These are phyloP conservation scores for Ophioceras dolichostomum DNA, from an alignment of 2,329 filamentous ascomycete species.

Conservation along the genomic window DNA sequence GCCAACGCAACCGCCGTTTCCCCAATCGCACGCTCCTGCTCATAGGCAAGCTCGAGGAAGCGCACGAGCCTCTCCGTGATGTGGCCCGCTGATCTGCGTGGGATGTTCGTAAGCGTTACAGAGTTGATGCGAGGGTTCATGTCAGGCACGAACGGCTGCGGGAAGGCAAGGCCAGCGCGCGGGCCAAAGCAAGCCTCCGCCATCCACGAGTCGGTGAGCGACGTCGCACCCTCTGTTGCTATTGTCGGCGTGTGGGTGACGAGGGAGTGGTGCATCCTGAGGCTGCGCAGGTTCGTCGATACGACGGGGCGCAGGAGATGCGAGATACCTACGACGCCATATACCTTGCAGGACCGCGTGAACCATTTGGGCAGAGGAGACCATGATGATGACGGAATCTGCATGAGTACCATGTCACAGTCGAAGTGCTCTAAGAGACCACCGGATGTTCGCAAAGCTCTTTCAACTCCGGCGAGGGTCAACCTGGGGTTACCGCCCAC, in stretches of 20 bases:
- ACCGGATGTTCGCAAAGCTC: conserved; percentile 26
- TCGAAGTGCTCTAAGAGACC: conserved; percentile 41
- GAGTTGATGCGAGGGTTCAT: conserved; percentile 42
- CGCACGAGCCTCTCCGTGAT: conserved; percentile 31
- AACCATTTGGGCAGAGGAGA: too few species aligned
- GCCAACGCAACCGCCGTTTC: conserved; percentile 9
- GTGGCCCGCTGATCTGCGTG: conserved; percentile 37
- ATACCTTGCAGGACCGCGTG: conserved; percentile 17
- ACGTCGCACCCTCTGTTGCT: conserved; percentile 10
- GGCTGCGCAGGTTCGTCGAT: conserved; percentile 36
- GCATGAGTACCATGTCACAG: conserved; percentile 29
- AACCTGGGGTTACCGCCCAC: conserved; percentile 38
- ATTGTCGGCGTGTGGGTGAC: conserved; percentile 42
- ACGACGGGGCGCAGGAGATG: conserved; percentile 39
- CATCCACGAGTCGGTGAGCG: conserved; percentile 22
- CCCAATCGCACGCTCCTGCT: conserved; percentile 35
- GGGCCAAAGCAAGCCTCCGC: conserved; percentile 31
- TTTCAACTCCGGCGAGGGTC: conserved; percentile 27
- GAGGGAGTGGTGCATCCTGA: conserved; percentile 47
- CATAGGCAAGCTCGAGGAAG: conserved; percentile 32
- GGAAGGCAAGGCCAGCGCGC: conserved; percentile 31
- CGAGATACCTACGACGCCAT: conserved; percentile 30
- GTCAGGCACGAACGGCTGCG: conserved; percentile 36
- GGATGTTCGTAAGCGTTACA: conserved; percentile 41
- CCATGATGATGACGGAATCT: too few species aligned